Evolutionary conservation across 805 yeast genomes (phyloP).

Genomic region (Sugiyamaella mastotermitis): DNA sequence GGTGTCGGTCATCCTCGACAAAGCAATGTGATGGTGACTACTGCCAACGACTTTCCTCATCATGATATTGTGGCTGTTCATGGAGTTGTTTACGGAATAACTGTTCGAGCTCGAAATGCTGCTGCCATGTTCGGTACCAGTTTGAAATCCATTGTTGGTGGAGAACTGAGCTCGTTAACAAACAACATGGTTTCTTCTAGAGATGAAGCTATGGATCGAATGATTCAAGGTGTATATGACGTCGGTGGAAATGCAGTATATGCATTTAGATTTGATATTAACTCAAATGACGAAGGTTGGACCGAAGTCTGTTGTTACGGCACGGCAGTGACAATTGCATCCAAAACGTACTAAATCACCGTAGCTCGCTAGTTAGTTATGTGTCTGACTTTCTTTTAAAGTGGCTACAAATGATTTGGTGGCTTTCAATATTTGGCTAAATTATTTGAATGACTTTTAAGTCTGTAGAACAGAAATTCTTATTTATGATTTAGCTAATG

Average conservation of each 20-base stretch:
- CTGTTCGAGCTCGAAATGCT: conserved; percentile 17
- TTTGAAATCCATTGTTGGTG: conserved; percentile 18
- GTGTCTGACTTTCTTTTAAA: no score
- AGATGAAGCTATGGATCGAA: conserved; percentile 19
- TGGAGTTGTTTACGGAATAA: conserved; percentile 20
- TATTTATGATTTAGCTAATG: no score
- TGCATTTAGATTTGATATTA: conserved; percentile 18
- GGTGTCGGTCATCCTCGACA: conserved; percentile 8
- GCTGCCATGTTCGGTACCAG: conserved; percentile 18
- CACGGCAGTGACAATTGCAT: conserved; percentile 20
- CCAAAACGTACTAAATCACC: no score
- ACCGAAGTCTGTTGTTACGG: conserved; percentile 21
- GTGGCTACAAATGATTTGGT: no score
- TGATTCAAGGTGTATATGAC: conserved; percentile 16
- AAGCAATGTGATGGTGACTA: conserved; percentile 14
- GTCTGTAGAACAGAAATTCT: no score
- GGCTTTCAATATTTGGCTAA: no score
- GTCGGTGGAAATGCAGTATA: conserved; percentile 21
- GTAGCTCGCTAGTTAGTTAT: no score
- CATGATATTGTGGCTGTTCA: conserved; percentile 12
- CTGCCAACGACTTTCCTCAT: conserved; percentile 21
- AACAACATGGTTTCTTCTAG: conserved; percentile 17
- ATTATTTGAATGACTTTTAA: no score
- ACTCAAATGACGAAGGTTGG: conserved; percentile 12
- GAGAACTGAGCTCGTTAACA: conserved; percentile 18